Percentiles rank a stretch among this genome's conserved stretches.
Evolutionary conservation across 31 red algal species (phyloP).

Genomic region (Asparagopsis taxiformis): DNA sequence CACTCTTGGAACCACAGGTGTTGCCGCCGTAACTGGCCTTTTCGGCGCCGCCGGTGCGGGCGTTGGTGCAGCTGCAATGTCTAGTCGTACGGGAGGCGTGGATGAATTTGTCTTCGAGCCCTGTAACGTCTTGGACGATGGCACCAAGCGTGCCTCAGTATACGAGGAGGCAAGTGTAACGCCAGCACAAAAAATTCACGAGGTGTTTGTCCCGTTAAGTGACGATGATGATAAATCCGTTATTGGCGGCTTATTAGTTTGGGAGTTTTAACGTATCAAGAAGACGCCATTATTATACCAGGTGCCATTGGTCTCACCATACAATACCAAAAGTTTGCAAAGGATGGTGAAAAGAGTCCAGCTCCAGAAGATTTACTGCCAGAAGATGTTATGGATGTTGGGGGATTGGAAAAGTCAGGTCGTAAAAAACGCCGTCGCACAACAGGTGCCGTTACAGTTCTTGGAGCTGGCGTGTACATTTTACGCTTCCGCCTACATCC

Average conservation of each 20-base stretch:
- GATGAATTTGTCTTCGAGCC: slow-evolving; percentile 65
- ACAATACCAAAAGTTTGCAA: slow-evolving; percentile 15
- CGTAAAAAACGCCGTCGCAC: slow-evolving; percentile 30
- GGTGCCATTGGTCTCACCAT: slow-evolving; percentile 48
- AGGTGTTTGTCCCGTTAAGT: slow-evolving; percentile 26
- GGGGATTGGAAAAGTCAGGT: slow-evolving; percentile 37
- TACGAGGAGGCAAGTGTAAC: slow-evolving; percentile 36
- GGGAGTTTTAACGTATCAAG: slow-evolving; percentile 59
- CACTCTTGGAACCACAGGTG: slow-evolving; percentile 52
- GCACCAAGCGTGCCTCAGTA: slow-evolving; percentile 4
- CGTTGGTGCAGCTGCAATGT: slow-evolving; percentile 68
- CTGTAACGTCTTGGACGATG: slow-evolving; percentile 19
- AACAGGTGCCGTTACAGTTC: slow-evolving; percentile 59
- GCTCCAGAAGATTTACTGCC: slow-evolving; percentile 20
- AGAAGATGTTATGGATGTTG: slow-evolving; percentile 63
- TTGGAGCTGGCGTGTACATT: slow-evolving; percentile 38
- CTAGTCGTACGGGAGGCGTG: slow-evolving; percentile 46
- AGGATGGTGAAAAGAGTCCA: slow-evolving; percentile 1
- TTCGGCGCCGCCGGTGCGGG: slow-evolving; percentile 74
- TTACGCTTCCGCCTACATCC: slow-evolving; percentile 54
- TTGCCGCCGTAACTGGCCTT: slow-evolving; percentile 50
- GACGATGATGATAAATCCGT: slow-evolving; percentile 8
- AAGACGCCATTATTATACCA: slow-evolving; percentile 55
- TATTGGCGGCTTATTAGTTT: slow-evolving; percentile 60
- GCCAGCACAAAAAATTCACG: slow-evolving; percentile 29